phyloP scores from a whole-genome alignment of 176 grass and related monocot genomes.

The Poa pratensis region DNA sequence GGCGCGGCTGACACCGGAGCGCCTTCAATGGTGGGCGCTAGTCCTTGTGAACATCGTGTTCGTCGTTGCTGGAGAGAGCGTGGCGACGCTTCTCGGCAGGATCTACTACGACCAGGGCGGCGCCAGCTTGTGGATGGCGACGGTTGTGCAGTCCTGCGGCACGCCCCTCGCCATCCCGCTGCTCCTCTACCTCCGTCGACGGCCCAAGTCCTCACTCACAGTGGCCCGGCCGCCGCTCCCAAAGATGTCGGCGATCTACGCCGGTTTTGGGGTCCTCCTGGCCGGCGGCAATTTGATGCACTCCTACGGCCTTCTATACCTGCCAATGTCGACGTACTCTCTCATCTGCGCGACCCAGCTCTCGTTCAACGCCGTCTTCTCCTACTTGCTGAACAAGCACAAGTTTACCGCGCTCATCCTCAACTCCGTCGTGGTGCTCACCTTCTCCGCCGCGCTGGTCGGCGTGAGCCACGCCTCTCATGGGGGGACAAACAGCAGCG shows the following conservation, averaged over 20 bases:
- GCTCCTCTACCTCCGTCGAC: slow-evolving; percentile 31
- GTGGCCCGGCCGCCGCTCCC: neutral
- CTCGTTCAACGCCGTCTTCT: slow-evolving; percentile 67
- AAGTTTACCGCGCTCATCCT: slow-evolving; percentile 51
- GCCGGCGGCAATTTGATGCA: slow-evolving; percentile 64
- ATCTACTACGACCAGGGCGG: slow-evolving; percentile 50
- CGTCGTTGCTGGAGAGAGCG: slow-evolving; percentile 42
- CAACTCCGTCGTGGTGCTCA: slow-evolving; percentile 68
- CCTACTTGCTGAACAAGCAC: slow-evolving; percentile 65
- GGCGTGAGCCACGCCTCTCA: slow-evolving; percentile 27
- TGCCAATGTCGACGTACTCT: slow-evolving; percentile 58
- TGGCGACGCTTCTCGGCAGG: slow-evolving; percentile 48
- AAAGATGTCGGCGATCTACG: slow-evolving; percentile 47
- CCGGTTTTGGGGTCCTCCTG: slow-evolving; percentile 50
- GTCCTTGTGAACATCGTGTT: slow-evolving; percentile 42
- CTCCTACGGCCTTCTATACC: slow-evolving; percentile 65
- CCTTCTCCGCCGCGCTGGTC: slow-evolving; percentile 60
- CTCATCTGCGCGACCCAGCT: slow-evolving; percentile 56
- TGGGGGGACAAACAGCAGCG: slow-evolving; percentile 15
- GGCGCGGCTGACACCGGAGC: neutral
- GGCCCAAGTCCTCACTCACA: neutral
- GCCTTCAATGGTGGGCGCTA: slow-evolving; percentile 38
- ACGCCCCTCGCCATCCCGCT: slow-evolving; percentile 37
- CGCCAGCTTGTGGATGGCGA: slow-evolving; percentile 44
- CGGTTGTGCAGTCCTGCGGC: slow-evolving; percentile 50